Evolutionary conservation across 306 rosid species (phyloP), one percentile per base, ranked within the genome.

Genomic region (Carpinus fangiana): DNA sequence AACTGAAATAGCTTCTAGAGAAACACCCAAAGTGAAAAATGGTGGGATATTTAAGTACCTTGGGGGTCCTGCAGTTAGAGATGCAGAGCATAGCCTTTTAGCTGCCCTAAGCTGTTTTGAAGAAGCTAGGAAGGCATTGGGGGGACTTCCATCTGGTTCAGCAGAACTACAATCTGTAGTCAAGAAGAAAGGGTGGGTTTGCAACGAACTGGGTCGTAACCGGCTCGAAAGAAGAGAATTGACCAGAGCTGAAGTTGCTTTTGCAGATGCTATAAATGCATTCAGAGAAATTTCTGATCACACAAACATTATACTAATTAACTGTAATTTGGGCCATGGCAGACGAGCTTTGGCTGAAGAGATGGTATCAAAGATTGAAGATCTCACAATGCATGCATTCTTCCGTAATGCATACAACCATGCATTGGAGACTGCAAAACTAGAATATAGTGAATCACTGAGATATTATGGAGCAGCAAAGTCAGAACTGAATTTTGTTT

Each of bases 241-340:
- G 71, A 84, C 81, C 73, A 83, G 80, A 82, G 98, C 98, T 81
- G 97, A 94, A 90, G 75, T 74, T 21, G 92, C 90, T 38, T 92
- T 94, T 87, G 78, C 73, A 34, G 97, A 86, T 81, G 98, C 98
- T 70, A 94, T 92, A 76, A 89, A 87, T 72, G 96, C 97, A 70
- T 94, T 94, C 76, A 89, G 93, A 87, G 95, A 84, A 82, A 97
- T 94, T 81, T 90, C 90, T 36, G 98, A 94, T 85, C 93, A 94
- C 84, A 82, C 97, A 61, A 94, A 94, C 81, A 85, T 94, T 77
- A 87, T 94, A 89, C 80, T 94, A 78, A 94, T 94, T 56, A 85
- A 92, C 85, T 94, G 97, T 79, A 94, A 94, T 82, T 82, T 94
- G 86, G 98, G 97, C 73, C 98, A 94, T 88, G 97, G 98, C 34